Evolutionary conservation across 768 basidiomycete genomes (phyloP), one percentile per base, ranked within the genome.

Genomic region (Russula ochroleuca): DNA sequence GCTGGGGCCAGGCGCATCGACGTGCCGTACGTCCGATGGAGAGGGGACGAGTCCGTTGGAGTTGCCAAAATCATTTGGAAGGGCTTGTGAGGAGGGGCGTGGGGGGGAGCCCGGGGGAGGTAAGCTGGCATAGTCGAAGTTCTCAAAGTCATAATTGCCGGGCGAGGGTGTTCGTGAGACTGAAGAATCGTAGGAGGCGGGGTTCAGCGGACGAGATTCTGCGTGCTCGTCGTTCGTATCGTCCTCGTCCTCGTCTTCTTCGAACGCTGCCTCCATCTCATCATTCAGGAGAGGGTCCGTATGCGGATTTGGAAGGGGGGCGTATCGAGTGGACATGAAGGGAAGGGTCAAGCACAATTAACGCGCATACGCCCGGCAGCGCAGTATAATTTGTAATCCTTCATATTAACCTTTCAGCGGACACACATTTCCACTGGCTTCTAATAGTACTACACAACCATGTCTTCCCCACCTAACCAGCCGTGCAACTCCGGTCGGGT

Each of bases 191-290:
- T 67, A 52, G 50, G 69, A 59, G 48, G 48, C 15, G 40, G 81
- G 80, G 67, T 81, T 81, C 67, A 85, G 71, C 54, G 84, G 86
- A 38, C 75, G 81, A 21, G 80, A 79, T 72, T 83, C 83, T 33
- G 79, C 74, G 56, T 71, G 53, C 1, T 81, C 78, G 68, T 83
- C 83, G 41, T 78, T 77, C 62, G 84, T 84, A 52, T 88, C 85
- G 65, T 86, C 45, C 9, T 47, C 86, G 60, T 91, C 35, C 35
- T 35, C 90, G 5, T 84, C 82, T 68, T 90, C 88, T 72, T 87
- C 86, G 68, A 94, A 94, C 2, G 93, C 92, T 25, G 91, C 91
- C 71, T 94, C 88, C 83, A 94, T 85, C 77, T 93, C 87, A 63
- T 80, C 72, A 52, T 78, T 76, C 10, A 78, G 73, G 59, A 79